Conservation (phyloP, 768 basidiomycete species). For the Cyathus striatus region DNA sequence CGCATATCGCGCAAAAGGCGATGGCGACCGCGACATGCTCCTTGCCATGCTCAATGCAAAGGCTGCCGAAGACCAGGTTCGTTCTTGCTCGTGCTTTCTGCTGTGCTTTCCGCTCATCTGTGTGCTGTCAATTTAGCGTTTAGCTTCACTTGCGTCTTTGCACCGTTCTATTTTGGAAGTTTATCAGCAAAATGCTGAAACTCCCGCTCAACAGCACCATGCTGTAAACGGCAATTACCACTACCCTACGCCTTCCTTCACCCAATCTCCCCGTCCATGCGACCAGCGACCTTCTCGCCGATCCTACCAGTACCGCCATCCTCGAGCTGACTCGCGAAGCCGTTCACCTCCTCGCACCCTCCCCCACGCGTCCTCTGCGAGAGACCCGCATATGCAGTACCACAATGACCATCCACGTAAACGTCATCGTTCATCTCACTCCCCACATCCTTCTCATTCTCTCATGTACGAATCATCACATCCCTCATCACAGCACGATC, state of each 20-base stretch:
- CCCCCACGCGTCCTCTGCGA: constrained; percentile 23
- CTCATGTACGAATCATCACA: constrained; percentile 35
- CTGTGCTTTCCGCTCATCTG: no score
- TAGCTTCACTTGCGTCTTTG: constrained; percentile 64
- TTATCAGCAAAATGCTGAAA: constrained; percentile 30
- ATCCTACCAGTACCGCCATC: constrained; percentile 23
- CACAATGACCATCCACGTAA: constrained; percentile 48
- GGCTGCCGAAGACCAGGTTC: constrained; percentile 87
- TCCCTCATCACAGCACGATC: constrained; percentile 29
- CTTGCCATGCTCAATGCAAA: constrained; percentile 90
- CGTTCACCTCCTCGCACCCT: constrained; percentile 33
- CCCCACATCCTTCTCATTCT: constrained; percentile 42
- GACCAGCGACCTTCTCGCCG: constrained; percentile 27
- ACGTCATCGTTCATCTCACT: constrained; percentile 59
- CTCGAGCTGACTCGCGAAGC: constrained; percentile 27
- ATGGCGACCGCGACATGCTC: constrained; percentile 90
- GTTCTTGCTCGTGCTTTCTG: constrained; percentile 21
- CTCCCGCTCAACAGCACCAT: constrained; percentile 11
- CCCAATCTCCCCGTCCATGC: constrained; percentile 26
- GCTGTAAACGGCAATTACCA: constrained; percentile 26
- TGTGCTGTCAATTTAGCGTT: no score
- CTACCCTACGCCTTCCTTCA: constrained; percentile 32
- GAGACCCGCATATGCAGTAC: constrained; percentile 27
- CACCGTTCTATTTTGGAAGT: constrained; percentile 70
- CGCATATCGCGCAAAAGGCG: constrained; percentile 81